phyloP scores from a whole-genome alignment of 306 rosid genomes.

The Comarum palustre region DNA sequence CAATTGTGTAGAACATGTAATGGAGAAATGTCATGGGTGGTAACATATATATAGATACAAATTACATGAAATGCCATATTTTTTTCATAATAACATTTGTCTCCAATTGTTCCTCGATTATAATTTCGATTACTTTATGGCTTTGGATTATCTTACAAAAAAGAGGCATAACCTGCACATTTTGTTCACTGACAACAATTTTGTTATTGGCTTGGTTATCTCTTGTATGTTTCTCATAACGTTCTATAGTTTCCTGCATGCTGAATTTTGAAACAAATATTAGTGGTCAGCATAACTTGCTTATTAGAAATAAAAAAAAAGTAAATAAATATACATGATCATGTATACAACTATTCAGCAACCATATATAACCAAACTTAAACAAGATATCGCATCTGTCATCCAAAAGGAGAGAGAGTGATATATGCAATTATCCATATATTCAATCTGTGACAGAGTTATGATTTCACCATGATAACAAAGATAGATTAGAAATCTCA shows the following conservation, averaged over 20 bases:
- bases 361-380: neutral
- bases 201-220: conserved; percentile 27
- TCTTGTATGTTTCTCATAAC: conserved; percentile 52
- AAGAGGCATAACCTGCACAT: conserved; percentile 45
- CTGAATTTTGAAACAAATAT: conserved; percentile 33
- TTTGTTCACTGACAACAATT: conserved; percentile 37
- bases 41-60: neutral
- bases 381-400: neutral
- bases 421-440: neutral
- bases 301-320: too few relatives aligned
- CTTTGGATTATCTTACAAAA: neutral
- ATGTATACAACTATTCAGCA: neutral
- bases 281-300: neutral
- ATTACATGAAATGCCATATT: neutral
- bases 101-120: neutral
- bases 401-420: neutral
- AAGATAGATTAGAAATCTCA: neutral
- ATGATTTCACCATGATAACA: neutral
- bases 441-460: neutral
- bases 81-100: neutral
- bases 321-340: neutral
- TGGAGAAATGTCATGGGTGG: neutral
- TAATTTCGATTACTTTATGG: neutral
- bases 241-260: conserved; percentile 53
- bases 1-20: neutral